These are phyloP conservation scores for Coprinopsis cinerea DNA, from an alignment of 768 basidiomycete species.

Conservation along the genomic window DNA sequence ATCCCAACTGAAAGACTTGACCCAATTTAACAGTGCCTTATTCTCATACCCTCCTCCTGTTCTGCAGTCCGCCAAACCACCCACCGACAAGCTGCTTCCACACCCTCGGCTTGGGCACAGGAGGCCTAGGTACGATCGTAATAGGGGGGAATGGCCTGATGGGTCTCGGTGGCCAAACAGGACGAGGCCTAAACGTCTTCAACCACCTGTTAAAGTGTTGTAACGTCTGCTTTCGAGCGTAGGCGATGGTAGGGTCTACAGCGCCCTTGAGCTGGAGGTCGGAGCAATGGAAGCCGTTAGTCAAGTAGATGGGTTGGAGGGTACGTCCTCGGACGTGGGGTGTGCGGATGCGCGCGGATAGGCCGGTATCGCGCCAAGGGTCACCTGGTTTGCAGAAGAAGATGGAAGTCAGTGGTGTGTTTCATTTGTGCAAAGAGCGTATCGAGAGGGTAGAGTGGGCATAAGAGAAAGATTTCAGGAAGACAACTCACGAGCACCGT, in stretches of 20 bases:
- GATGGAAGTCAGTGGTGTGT: too few species aligned
- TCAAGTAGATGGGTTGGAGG: constrained; percentile 48
- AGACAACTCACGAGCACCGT: constrained; percentile 50
- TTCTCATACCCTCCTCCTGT: background rate
- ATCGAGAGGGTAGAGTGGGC: too few species aligned
- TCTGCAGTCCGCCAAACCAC: constrained; percentile 2
- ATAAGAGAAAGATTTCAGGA: too few species aligned
- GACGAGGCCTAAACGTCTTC: constrained; percentile 3
- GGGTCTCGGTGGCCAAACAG: background rate
- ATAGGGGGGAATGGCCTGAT: background rate
- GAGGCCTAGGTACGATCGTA: background rate
- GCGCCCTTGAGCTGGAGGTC: constrained; percentile 42
- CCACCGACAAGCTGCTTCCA: background rate
- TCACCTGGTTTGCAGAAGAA: too few species aligned
- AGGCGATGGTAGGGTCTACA: constrained; percentile 44
- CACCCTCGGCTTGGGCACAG: background rate
- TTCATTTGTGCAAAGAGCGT: too few species aligned
- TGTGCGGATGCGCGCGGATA: constrained; percentile 48
- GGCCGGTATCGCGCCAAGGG: constrained; percentile 66
- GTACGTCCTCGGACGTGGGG: constrained; percentile 36
- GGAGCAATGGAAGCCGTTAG: constrained; percentile 66
- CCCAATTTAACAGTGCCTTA: background rate
- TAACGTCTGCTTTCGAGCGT: constrained; percentile 50
- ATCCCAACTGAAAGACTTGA: too few species aligned
- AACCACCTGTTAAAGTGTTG: constrained; percentile 54